Conservation (phyloP, 129 eudicot genomes). For the Tagetes patula region DNA sequence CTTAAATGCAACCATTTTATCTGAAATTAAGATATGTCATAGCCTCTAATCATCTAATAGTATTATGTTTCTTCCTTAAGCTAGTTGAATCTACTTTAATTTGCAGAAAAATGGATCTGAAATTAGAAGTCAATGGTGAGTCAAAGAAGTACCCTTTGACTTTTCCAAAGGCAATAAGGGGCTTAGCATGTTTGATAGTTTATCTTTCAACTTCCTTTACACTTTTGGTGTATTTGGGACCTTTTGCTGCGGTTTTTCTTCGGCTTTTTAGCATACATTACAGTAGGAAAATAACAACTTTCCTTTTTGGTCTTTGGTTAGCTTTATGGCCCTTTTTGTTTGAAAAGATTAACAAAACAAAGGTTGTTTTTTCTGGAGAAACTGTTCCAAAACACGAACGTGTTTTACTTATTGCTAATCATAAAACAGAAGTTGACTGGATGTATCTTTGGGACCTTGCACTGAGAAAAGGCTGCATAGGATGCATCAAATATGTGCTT, state of each 20-base stretch:
- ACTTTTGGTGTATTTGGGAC: slow-evolving; percentile 59
- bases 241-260: slow-evolving; percentile 44
- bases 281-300: slow-evolving; percentile 59
- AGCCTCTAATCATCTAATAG: background rate
- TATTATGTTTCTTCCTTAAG: background rate
- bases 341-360: slow-evolving; percentile 81
- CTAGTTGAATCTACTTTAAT: slow-evolving; percentile 4
- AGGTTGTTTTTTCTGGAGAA: slow-evolving; percentile 77
- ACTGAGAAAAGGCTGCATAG: slow-evolving; percentile 70
- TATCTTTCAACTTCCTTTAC: slow-evolving; percentile 68
- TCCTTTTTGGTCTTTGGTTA: slow-evolving; percentile 76
- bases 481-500: slow-evolving; percentile 71
- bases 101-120: slow-evolving; percentile 48
- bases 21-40: background rate
- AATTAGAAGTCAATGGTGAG: slow-evolving; percentile 34
- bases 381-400: slow-evolving; percentile 66
- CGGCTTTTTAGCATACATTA: slow-evolving; percentile 65
- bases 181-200: slow-evolving; percentile 56
- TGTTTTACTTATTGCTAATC: slow-evolving; percentile 76
- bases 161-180: slow-evolving; percentile 62
- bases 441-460: slow-evolving; percentile 95
- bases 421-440: slow-evolving; percentile 97
- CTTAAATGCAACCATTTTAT: background rate
- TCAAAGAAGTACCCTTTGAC: slow-evolving; percentile 56
- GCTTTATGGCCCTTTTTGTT: slow-evolving; percentile 86